Evolutionary conservation across 805 yeast species (phyloP).

Genomic region (Ogataea paraovalis): DNA sequence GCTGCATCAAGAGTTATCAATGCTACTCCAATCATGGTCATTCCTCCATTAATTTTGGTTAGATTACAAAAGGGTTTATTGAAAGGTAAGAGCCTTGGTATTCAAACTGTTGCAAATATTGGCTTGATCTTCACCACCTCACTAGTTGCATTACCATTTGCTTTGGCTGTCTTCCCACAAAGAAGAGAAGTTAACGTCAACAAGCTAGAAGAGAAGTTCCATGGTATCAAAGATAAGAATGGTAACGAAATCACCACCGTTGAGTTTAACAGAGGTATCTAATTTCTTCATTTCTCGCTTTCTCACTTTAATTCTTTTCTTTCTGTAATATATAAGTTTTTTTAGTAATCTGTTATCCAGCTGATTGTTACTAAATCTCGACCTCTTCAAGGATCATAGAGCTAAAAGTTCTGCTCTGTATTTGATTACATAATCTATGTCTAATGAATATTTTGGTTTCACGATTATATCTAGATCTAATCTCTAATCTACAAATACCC

Average conservation of each 20-base stretch:
- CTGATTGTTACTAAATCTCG: too few relatives aligned
- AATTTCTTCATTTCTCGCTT: too few relatives aligned
- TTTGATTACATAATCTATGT: too few relatives aligned
- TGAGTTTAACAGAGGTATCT: slow-evolving; percentile 93
- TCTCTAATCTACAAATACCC: too few relatives aligned
- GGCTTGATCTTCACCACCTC: slow-evolving; percentile 85
- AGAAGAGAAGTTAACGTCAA: slow-evolving; percentile 57
- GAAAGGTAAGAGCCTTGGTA: slow-evolving; percentile 60
- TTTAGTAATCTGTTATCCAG: too few relatives aligned
- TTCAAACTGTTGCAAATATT: slow-evolving; percentile 70
- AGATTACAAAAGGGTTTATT: slow-evolving; percentile 68
- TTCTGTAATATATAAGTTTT: too few relatives aligned
- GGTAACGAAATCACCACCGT: slow-evolving; percentile 59
- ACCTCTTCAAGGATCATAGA: too few relatives aligned
- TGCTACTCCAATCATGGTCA: slow-evolving; percentile 96
- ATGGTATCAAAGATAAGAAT: slow-evolving; percentile 52
- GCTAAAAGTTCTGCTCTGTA: too few relatives aligned
- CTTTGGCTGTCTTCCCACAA: slow-evolving; percentile 94
- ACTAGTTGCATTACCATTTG: slow-evolving; percentile 87
- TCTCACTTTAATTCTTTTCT: too few relatives aligned
- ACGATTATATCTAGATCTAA: too few relatives aligned
- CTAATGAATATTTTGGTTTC: too few relatives aligned
- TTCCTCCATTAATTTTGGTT: slow-evolving; percentile 85
- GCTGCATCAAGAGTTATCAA: slow-evolving; percentile 92
- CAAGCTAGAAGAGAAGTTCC: slow-evolving; percentile 63